Conservation (phyloP, 225 moss, liverwort and hornwort species). For the Polytrichum commune region DNA sequence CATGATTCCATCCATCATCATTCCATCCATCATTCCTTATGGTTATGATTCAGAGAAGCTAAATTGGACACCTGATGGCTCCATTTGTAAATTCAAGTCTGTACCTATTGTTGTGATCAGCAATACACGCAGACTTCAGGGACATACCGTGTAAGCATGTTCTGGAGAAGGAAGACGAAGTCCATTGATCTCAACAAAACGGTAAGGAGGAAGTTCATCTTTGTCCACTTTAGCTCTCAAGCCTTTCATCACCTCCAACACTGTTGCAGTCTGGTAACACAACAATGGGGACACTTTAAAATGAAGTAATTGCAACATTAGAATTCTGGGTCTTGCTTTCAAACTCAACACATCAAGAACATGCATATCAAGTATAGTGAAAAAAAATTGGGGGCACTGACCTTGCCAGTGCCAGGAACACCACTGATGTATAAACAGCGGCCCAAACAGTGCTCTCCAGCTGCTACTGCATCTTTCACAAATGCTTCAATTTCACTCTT, state of each 20-base stretch:
- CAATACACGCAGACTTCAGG: background rate
- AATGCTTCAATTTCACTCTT: constrained; percentile 79
- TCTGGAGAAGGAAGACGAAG: constrained; percentile 92
- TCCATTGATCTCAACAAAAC: constrained; percentile 93
- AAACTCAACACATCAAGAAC: too few species aligned
- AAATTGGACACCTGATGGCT: too few species aligned
- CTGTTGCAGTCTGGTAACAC: constrained; percentile 80
- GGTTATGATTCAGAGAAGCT: too few species aligned
- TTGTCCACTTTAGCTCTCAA: constrained; percentile 65
- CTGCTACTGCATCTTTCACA: constrained; percentile 79
- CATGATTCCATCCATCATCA: too few species aligned
- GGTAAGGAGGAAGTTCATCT: constrained; percentile 72
- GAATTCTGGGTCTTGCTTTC: too few species aligned
- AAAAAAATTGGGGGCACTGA: constrained; percentile 9
- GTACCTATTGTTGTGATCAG: too few species aligned
- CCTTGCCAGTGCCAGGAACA: constrained; percentile 99
- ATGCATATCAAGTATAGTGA: too few species aligned
- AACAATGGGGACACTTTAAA: background rate
- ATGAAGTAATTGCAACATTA: too few species aligned
- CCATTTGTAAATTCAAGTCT: too few species aligned
- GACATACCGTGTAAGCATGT: constrained; percentile 82
- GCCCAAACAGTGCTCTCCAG: constrained; percentile 85
- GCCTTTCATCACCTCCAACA: constrained; percentile 91
- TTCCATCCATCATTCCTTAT: too few species aligned
- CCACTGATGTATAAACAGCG: constrained; percentile 98